Conservation (phyloP, 2,329 filamentous ascomycete genomes). For the Scedosporium apiospermum region DNA sequence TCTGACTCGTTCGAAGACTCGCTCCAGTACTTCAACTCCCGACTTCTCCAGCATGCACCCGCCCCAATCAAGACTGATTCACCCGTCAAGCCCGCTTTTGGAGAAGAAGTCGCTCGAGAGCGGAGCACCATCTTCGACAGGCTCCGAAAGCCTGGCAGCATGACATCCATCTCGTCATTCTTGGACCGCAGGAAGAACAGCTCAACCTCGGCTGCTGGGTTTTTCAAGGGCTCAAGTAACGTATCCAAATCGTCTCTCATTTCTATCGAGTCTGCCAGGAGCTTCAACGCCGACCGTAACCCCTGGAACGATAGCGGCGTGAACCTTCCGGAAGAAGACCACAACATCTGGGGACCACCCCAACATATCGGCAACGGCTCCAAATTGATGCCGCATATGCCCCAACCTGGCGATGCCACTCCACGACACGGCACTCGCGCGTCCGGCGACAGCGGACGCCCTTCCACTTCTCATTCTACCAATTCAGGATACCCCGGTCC, state of each 20-base stretch:
- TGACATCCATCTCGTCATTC: constrained; percentile 92
- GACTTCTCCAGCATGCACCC: constrained; percentile 87
- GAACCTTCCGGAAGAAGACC: constrained; percentile 84
- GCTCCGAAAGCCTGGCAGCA: constrained; percentile 88
- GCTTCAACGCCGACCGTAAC: constrained; percentile 83
- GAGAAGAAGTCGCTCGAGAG: constrained; percentile 70
- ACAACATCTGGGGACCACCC: constrained; percentile 40
- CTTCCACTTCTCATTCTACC: constrained; percentile 90
- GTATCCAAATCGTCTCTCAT: constrained; percentile 92
- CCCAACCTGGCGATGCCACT: constrained; percentile 71
- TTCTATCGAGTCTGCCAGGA: constrained; percentile 90
- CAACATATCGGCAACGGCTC: constrained; percentile 18
- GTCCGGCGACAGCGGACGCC: constrained; percentile 84
- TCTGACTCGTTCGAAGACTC: constrained; percentile 98
- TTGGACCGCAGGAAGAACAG: constrained; percentile 92
- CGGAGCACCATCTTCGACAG: constrained; percentile 81
- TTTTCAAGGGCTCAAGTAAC: constrained; percentile 89
- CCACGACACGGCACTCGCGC: constrained; percentile 75
- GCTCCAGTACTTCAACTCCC: constrained; percentile 92
- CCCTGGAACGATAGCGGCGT: constrained; percentile 98
- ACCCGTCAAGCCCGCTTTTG: constrained; percentile 76
- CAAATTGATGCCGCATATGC: constrained; percentile 50
- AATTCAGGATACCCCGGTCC: constrained; percentile 93
- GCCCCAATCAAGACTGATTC: constrained; percentile 74
- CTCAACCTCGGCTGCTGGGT: constrained; percentile 68